These are phyloP conservation scores for Sanguinoderma infundibulare DNA, from an alignment of 1,284 basidiomycete species.

Conservation along the genomic window DNA sequence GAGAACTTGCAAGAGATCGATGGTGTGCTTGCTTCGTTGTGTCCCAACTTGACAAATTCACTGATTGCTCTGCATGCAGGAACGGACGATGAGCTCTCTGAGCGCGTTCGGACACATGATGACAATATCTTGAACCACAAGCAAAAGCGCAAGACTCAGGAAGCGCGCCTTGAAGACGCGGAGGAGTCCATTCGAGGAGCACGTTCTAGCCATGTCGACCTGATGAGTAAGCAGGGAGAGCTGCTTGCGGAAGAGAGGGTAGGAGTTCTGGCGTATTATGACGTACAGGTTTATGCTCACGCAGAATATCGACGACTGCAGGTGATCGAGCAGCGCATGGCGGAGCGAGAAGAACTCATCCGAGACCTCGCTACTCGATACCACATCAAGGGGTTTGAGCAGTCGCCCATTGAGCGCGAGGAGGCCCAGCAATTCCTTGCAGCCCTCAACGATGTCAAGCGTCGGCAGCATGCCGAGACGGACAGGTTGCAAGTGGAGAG, in stretches of 20 bases:
- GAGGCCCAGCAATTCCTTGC: constrained; percentile 74
- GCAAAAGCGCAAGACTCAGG: constrained; percentile 50
- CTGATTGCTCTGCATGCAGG: constrained; percentile 49
- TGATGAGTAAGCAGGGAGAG: constrained; percentile 64
- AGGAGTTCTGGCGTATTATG: constrained; percentile 9
- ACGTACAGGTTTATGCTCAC: background rate
- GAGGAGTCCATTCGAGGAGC: constrained; percentile 64
- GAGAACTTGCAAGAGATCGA: constrained; percentile 74
- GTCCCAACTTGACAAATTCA: too few relatives aligned
- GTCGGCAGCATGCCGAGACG: constrained; percentile 56
- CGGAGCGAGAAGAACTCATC: constrained; percentile 77
- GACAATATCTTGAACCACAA: constrained; percentile 61
- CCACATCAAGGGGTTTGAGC: constrained; percentile 76
- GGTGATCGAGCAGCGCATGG: constrained; percentile 78
- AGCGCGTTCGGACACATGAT: constrained; percentile 75
- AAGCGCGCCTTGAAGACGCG: constrained; percentile 59
- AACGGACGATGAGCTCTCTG: constrained; percentile 76
- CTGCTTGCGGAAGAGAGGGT: constrained; percentile 72
- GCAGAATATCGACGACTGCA: constrained; percentile 34
- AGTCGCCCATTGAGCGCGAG: constrained; percentile 65
- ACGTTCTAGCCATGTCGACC: constrained; percentile 58
- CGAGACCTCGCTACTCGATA: constrained; percentile 71
- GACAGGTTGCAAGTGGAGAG: constrained; percentile 72
- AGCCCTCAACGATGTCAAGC: constrained; percentile 61
- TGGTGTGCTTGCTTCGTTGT: constrained; percentile 49